Percentiles rank a stretch among this genome's conserved stretches.
These are phyloP conservation scores for Candida vartiovaarae DNA, from an alignment of 805 yeast species.

Conservation along the genomic window DNA sequence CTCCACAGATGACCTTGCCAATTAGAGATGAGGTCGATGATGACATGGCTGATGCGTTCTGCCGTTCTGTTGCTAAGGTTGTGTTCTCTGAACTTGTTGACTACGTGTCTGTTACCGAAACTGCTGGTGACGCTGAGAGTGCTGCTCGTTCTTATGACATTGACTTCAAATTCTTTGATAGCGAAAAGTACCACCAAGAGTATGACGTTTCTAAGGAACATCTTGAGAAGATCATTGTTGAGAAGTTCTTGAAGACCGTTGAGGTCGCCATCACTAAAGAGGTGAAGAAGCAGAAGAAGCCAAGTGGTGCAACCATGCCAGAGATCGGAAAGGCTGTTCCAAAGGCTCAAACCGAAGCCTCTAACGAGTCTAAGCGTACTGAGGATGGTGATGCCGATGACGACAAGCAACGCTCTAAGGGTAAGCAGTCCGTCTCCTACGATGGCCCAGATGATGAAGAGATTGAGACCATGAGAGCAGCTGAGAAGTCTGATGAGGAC, in stretches of 20 bases:
- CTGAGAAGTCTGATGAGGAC: slow-evolving; percentile 71
- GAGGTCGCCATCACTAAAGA: slow-evolving; percentile 75
- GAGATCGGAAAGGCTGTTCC: slow-evolving; percentile 69
- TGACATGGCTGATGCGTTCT: slow-evolving; percentile 85
- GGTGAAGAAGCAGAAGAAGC: slow-evolving; percentile 69
- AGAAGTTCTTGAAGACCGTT: slow-evolving; percentile 58
- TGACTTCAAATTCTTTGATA: slow-evolving; percentile 66
- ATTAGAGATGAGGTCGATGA: slow-evolving; percentile 73
- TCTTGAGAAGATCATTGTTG: slow-evolving; percentile 61
- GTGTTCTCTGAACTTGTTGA: slow-evolving; percentile 85
- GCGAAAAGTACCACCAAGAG: slow-evolving; percentile 73
- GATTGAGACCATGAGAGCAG: slow-evolving; percentile 79
- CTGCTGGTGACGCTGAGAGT: slow-evolving; percentile 56
- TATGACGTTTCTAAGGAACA: slow-evolving; percentile 81
- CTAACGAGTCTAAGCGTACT: slow-evolving; percentile 31
- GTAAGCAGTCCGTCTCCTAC: slow-evolving; percentile 84
- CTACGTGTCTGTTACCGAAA: slow-evolving; percentile 78
- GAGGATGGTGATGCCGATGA: slow-evolving; percentile 56
- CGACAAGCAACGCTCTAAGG: slow-evolving; percentile 50
- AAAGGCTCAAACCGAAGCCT: slow-evolving; percentile 40
- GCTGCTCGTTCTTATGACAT: slow-evolving; percentile 67
- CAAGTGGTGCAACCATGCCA: slow-evolving; percentile 42
- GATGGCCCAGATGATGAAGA: slow-evolving; percentile 97
- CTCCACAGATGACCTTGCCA: slow-evolving; percentile 99
- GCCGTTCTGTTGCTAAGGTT: slow-evolving; percentile 82